A percentile compares a stretch with the other conserved stretches of the same genome.
Evolutionary conservation across 257 asterid species (phyloP).

Genomic region (Solanum appendiculatum): DNA sequence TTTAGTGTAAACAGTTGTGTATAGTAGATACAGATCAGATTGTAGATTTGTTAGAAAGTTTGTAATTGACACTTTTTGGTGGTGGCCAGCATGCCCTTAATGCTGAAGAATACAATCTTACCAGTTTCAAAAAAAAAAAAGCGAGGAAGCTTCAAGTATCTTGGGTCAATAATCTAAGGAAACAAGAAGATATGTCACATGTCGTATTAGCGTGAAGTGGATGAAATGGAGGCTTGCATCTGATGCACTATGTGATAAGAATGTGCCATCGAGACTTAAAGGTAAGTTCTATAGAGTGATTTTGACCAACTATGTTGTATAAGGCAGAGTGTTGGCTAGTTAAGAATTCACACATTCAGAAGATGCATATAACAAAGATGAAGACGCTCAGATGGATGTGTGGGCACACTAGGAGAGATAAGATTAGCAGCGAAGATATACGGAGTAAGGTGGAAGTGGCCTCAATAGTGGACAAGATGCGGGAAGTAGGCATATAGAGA

Average conservation of each 20-base stretch:
- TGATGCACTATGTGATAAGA: not conserved
- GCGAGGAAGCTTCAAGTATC: not conserved
- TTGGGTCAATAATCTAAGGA: not conserved
- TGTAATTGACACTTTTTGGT: no score
- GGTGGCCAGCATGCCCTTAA: no score
- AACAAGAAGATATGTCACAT: not conserved
- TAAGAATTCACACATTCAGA: not conserved
- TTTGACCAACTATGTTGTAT: not conserved
- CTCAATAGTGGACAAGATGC: not conserved
- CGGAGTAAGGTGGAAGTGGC: not conserved
- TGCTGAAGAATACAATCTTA: no score
- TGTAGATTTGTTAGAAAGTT: no score
- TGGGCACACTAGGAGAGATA: not conserved
- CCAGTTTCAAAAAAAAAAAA: no score
- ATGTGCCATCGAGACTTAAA: not conserved
- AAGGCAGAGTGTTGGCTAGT: not conserved
- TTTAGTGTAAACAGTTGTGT: no score
- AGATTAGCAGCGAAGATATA: not conserved
- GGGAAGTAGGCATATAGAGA: not conserved
- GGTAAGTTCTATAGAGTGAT: not conserved
- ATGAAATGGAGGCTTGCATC: not conserved
- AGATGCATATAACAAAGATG: not conserved
- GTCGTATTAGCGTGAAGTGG: not conserved
- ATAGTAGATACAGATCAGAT: no score
- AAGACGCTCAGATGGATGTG: not conserved